These are phyloP conservation scores for Eucalyptus sp. DNA, from an alignment of 345 rosid genomes.

Conservation along the genomic window DNA sequence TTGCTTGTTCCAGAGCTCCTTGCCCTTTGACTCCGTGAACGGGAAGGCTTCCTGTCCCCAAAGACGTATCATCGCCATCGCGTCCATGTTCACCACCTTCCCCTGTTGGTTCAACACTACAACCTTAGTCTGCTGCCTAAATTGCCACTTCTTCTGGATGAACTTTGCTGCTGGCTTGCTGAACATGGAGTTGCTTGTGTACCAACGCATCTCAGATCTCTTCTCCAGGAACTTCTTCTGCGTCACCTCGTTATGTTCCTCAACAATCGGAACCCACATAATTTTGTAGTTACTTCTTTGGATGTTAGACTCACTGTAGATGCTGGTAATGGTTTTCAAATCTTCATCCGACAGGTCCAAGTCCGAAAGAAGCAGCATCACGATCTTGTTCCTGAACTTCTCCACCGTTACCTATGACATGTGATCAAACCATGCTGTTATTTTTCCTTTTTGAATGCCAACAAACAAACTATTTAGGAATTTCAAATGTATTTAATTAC, in stretches of 20 bases:
- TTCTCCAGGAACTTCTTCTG: not conserved
- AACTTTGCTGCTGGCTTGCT: not conserved
- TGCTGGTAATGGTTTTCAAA: not conserved
- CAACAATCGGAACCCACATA: not conserved
- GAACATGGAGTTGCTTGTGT: not conserved
- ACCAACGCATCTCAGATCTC: not conserved
- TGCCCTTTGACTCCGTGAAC: not conserved
- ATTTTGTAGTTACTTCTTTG: not conserved
- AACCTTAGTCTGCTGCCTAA: not conserved
- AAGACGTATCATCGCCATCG: not conserved
- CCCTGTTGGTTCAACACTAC: not conserved
- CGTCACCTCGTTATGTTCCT: not conserved
- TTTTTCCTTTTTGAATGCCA: not conserved
- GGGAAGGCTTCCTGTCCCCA: not conserved
- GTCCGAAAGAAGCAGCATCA: not conserved
- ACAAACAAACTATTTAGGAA: not conserved
- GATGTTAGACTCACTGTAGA: not conserved
- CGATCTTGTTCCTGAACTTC: not conserved
- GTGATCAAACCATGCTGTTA: not conserved
- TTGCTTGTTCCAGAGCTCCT: not conserved
- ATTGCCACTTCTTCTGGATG: not conserved
- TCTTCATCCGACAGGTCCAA: not conserved
- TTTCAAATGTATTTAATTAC: not conserved
- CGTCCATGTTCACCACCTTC: not conserved
- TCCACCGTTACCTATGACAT: not conserved